Evolutionary conservation across 2,329 filamentous ascomycete species (phyloP), one percentile per base, ranked within the genome.

Genomic region (Ophiostoma himal-ulmi): DNA sequence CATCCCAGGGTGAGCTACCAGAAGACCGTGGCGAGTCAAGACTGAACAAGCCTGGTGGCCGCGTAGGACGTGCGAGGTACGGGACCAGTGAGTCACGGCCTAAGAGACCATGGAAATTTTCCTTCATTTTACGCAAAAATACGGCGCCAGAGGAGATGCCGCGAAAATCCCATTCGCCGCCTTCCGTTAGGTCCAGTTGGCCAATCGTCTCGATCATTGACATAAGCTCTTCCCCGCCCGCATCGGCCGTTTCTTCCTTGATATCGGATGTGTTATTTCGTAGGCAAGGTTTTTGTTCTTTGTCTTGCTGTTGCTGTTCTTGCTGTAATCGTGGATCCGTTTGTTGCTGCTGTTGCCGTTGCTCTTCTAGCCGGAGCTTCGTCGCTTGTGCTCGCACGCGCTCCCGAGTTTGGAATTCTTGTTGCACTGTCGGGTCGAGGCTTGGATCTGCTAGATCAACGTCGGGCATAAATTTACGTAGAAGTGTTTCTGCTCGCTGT

Each of bases 141-240:
- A 94, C 92, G 62, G 94, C 86, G 2, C 94, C 94, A 0, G 95
- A 98, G 0, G 94, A 97, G 73, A 92, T 91, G 67, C 95, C 95
- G 77, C 96, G 93, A 76, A 97, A 99, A 79, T 98, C 94, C 89
- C 93, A 96, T 75, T 95, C 89, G 60, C 94, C 94, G 75, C 89
- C 88, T 75, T 98, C 94, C 75, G 96, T 93, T 44, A 98, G 84
- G 76, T 98, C 94, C 22, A 99, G 84, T 77, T 94, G 91, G 48
- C 94, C 95, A 2, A 94, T 93, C 60, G 92, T 92, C 77, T 94
- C 91, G 71, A 98, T 93, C 94, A 99, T 98, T 37, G 94, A 96
- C 77, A 94, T 89, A 36, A 99, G 83, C 17, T 74, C 65, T n/a
- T 73, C 71, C 22, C 69, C 71, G 34, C 54, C 69, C 1, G 48